Percentiles rank a stretch among this genome's conserved stretches.
These are phyloP conservation scores for Wickerhamiella spandovensis DNA, from an alignment of 805 yeast genomes.

Conservation along the genomic window DNA sequence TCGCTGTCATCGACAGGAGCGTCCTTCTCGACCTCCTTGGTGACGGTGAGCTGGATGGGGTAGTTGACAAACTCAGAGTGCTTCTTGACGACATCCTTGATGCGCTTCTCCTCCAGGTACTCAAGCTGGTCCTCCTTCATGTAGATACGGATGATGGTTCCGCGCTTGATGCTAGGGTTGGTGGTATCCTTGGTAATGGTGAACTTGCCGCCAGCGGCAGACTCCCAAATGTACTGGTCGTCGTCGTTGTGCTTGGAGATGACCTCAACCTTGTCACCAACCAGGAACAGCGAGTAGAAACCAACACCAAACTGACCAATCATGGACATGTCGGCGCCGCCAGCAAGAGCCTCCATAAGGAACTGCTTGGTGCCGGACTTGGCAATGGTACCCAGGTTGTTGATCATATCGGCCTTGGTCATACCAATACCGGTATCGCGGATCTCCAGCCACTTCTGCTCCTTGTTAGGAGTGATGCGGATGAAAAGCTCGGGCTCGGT, in stretches of 20 bases:
- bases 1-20: conserved; percentile 69
- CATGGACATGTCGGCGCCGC: conserved; percentile 99
- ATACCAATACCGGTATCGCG: conserved; percentile 99
- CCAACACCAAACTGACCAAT: conserved; percentile 99
- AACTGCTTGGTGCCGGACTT: conserved; percentile 99
- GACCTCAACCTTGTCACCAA: conserved; percentile 97
- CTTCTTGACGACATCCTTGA: conserved; percentile 97
- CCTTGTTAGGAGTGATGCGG: conserved; percentile 95
- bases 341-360: conserved; percentile 92
- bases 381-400: conserved; percentile 99
- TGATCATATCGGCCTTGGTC: conserved; percentile 98
- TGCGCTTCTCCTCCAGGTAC: conserved; percentile 98
- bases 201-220: conserved; percentile 99
- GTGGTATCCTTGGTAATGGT: conserved; percentile 83
- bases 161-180: conserved; percentile 82
- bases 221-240: conserved; percentile 99
- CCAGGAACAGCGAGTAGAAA: conserved; percentile 98
- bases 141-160: conserved; percentile 90
- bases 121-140: conserved; percentile 98
- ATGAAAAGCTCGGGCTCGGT: conserved; percentile 93
- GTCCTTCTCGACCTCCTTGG: conserved; percentile 98
- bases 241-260: conserved; percentile 97
- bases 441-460: conserved; percentile 83
- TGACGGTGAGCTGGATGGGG: conserved; percentile 96
- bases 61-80: conserved; percentile 98